Conservation (phyloP, 192 early-diverging fungal genomes). For the Backusella australiensis region DNA sequence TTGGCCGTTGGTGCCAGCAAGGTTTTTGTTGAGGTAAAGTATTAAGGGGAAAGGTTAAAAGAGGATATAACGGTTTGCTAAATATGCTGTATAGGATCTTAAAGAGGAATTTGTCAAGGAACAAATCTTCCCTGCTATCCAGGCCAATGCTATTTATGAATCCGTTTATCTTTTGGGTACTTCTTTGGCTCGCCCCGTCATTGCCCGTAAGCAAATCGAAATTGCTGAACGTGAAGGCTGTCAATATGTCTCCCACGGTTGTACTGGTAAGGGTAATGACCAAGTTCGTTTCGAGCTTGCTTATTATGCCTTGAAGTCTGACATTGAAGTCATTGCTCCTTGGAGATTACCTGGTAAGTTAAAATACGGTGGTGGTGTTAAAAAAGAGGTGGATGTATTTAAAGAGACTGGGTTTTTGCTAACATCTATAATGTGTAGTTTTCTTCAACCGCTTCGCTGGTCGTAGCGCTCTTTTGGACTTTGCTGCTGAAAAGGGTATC, state of each 20-base stretch:
- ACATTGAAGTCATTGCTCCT: slow-evolving; percentile 95
- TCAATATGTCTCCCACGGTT: slow-evolving; percentile 96
- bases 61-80: background rate
- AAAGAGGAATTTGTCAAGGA: slow-evolving; percentile 92
- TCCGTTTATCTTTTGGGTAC: slow-evolving; percentile 96
- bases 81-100: slow-evolving; percentile 62
- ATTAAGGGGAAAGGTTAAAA: background rate
- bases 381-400: background rate
- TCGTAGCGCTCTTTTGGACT: slow-evolving; percentile 87
- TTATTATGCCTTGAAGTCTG: slow-evolving; percentile 93
- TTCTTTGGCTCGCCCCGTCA: slow-evolving; percentile 96
- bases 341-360: slow-evolving; percentile 85
- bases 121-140: slow-evolving; percentile 88
- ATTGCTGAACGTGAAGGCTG: slow-evolving; percentile 93
- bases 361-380: background rate
- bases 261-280: slow-evolving; percentile 99
- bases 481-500: slow-evolving; percentile 85
- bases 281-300: slow-evolving; percentile 99
- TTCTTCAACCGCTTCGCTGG: slow-evolving; percentile 97
- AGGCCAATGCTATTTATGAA: slow-evolving; percentile 96
- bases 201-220: slow-evolving; percentile 87
- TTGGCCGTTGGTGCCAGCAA: slow-evolving; percentile 89
- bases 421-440: slow-evolving; percentile 35
- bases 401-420: background rate
- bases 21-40: slow-evolving; percentile 87